A percentile compares a stretch with the other conserved stretches of the same genome.
These are phyloP conservation scores for Beauveria varroae DNA, from an alignment of 2,329 filamentous ascomycete species.

Conservation along the genomic window DNA sequence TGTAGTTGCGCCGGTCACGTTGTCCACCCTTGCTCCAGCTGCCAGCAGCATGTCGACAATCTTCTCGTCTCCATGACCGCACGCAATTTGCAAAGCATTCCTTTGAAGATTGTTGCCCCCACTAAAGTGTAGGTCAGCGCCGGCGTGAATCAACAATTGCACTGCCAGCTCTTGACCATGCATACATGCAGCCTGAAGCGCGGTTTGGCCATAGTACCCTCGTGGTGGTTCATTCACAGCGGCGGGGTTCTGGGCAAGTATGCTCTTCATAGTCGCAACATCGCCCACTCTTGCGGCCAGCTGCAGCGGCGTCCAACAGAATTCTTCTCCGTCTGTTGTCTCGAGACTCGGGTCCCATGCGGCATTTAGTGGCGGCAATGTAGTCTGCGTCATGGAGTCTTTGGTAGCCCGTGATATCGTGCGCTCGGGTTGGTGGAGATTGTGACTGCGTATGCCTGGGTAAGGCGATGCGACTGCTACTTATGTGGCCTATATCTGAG, in stretches of 20 bases:
- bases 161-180: conserved; percentile 14
- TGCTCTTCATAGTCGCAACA: conserved; percentile 16
- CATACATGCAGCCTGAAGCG: conserved; percentile 29
- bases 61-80: not conserved
- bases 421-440: no score
- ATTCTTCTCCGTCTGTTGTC: conserved; percentile 18
- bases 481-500: no score
- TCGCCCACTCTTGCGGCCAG: conserved; percentile 25
- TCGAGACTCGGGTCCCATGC: conserved; percentile 10
- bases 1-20: not conserved
- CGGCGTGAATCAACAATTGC: not conserved
- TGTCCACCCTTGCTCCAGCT: not conserved
- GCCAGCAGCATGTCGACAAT: conserved; percentile 1
- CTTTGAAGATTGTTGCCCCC: conserved; percentile 1
- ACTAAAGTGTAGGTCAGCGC: conserved; percentile 1
- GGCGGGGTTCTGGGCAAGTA: conserved; percentile 19
- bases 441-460: no score
- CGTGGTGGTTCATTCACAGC: conserved; percentile 25
- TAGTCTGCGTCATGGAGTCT: not conserved
- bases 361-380: conserved; percentile 4
- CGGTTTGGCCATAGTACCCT: conserved; percentile 29
- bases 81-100: conserved; percentile 5
- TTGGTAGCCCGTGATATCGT: no score
- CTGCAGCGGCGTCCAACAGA: conserved; percentile 29
- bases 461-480: no score